Evolutionary conservation across 257 asterid species (phyloP), one percentile per base, ranked within the genome.

Genomic region (Vinca minor): DNA sequence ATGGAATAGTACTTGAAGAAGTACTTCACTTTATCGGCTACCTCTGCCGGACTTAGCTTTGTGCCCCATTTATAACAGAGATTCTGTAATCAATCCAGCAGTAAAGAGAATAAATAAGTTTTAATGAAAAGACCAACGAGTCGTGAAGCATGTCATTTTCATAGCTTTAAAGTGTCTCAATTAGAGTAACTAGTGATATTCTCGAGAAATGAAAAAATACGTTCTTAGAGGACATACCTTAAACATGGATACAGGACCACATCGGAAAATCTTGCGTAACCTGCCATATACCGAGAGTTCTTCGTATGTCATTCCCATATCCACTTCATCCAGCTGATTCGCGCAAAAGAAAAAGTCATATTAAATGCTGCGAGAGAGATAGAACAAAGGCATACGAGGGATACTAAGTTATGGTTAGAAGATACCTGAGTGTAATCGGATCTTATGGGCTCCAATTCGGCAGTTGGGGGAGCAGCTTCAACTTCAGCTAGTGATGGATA

Each of bases 191-290:
- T n/a, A n/a, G n/a, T n/a, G n/a, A n/a, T n/a, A n/a, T n/a, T n/a
- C n/a, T n/a, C n/a, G n/a, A n/a, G n/a, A n/a, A n/a, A 14, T 47
- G 46, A 42, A 54, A 56, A 34, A 32, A 29, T 10, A 53, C 11
- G 28, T n/a, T 18, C 31, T 18, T 41, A 13, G 45, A 45, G 59
- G 49, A 69, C 81, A 23, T 67, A 92, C 98, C 98, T 92, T 87
- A 71, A 92, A 92, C 96, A 92, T 89, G 56, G 98, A 89, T 29
- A 89, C 90, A 45, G 98, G 98, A 29, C 96, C 98, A 36, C 96
- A 87, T 23, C 95, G 91, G 84, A 85, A 92, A 59, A 88, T 91
- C 76, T 91, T 88, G 11, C 98, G 95, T 79, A 91, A 48, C 84
- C 96, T 82, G 75, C 98, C 96, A 48, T 86, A 85, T 12, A 83